Evolutionary conservation across 345 rosid species (phyloP).

Genomic region (Citrus sp.): DNA sequence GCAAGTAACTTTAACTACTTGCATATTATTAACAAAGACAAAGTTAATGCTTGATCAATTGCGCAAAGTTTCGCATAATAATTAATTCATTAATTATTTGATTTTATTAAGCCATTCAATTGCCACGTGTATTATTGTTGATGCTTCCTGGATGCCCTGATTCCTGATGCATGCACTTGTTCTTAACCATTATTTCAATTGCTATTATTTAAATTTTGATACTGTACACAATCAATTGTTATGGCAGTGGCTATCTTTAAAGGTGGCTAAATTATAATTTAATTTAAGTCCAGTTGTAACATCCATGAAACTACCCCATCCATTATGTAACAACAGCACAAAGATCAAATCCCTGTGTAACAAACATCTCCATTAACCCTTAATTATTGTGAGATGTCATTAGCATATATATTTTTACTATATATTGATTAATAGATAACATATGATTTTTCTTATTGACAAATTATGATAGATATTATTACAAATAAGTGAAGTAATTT

Average conservation of each 20-base stretch:
- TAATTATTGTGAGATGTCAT: background rate
- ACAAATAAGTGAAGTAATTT: no score
- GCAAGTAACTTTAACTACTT: constrained; percentile 18
- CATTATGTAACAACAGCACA: background rate
- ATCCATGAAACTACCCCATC: background rate
- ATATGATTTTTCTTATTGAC: no score
- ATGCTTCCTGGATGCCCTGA: background rate
- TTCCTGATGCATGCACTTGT: background rate
- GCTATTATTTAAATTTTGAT: background rate
- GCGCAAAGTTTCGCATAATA: background rate
- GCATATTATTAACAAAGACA: background rate
- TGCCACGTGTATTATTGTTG: background rate
- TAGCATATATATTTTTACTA: no score
- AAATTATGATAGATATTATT: no score
- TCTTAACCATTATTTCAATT: background rate
- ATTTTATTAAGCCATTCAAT: background rate
- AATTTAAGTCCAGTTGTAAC: background rate
- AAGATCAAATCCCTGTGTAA: background rate
- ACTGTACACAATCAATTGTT: background rate
- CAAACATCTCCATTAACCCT: background rate
- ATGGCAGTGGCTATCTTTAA: background rate
- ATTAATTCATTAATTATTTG: background rate
- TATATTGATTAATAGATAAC: no score
- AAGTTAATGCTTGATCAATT: background rate
- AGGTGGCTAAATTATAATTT: background rate